These are phyloP conservation scores for Globisporangium camurandrum DNA, from an alignment of 352 stramenopile species.

Conservation along the genomic window DNA sequence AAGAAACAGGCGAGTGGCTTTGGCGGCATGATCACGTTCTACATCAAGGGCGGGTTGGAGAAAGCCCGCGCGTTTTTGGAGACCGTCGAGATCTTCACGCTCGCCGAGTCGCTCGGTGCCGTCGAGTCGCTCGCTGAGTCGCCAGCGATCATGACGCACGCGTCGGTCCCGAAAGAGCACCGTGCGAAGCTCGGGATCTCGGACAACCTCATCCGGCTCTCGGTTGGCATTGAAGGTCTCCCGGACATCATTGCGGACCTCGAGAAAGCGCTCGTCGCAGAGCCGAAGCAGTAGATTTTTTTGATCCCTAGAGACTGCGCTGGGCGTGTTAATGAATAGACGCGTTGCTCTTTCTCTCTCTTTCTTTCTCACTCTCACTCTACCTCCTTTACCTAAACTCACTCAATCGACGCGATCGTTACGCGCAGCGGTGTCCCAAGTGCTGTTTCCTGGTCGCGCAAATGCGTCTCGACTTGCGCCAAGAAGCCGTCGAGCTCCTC, in stretches of 20 bases:
- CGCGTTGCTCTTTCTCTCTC: neutral
- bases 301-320: neutral
- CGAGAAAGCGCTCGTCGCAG: slow-evolving; percentile 66
- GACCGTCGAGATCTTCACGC: slow-evolving; percentile 87
- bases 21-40: slow-evolving; percentile 90
- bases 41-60: slow-evolving; percentile 82
- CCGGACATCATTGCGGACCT: slow-evolving; percentile 89
- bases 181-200: slow-evolving; percentile 88
- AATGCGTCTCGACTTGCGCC: slow-evolving; percentile 26
- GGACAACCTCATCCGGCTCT: slow-evolving; percentile 90
- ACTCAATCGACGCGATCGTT: slow-evolving; percentile 29
- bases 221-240: slow-evolving; percentile 89
- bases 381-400: slow-evolving; percentile 2
- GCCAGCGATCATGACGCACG: slow-evolving; percentile 93
- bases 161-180: slow-evolving; percentile 84
- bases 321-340: neutral
- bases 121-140: slow-evolving; percentile 91
- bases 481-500: slow-evolving; percentile 37
- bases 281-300: slow-evolving; percentile 21
- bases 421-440: slow-evolving; percentile 40
- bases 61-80: slow-evolving; percentile 90
- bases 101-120: slow-evolving; percentile 94
- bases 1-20: slow-evolving; percentile 72
- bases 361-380: neutral
- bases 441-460: slow-evolving; percentile 29